phyloP scores from a whole-genome alignment of 768 basidiomycete species.

The Agaricus sinodeliciosus region DNA sequence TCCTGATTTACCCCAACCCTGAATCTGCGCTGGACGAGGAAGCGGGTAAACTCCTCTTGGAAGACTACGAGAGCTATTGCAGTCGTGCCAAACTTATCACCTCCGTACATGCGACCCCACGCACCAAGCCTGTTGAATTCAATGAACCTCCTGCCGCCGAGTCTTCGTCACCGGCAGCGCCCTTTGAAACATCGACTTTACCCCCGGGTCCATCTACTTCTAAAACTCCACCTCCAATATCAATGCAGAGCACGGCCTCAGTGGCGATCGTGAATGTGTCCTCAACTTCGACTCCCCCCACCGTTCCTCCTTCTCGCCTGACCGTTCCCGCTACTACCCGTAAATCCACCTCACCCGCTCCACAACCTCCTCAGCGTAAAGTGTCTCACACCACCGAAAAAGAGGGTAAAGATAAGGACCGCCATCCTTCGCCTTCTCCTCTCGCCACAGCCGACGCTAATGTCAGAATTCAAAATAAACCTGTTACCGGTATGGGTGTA shows the following conservation, averaged over 20 bases:
- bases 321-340: conserved; percentile 36
- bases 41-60: conserved; percentile 85
- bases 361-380: conserved; percentile 33
- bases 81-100: conserved; percentile 85
- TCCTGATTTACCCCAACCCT: conserved; percentile 94
- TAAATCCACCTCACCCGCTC: conserved; percentile 38
- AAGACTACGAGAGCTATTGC: conserved; percentile 86
- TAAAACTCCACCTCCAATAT: conserved; percentile 13
- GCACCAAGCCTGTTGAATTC: conserved; percentile 68
- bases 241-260: conserved; percentile 15
- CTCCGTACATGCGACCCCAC: conserved; percentile 84
- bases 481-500: conserved; percentile 25
- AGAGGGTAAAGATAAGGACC: conserved; percentile 43
- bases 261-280: conserved; percentile 18
- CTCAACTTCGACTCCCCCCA: conserved; percentile 19
- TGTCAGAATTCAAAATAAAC: conserved; percentile 32
- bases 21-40: conserved; percentile 96
- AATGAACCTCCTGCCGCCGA: conserved; percentile 32
- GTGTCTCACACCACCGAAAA: conserved; percentile 33
- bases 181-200: conserved; percentile 15
- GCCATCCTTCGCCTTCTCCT: conserved; percentile 63
- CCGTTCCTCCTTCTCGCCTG: conserved; percentile 21
- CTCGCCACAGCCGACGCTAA: conserved; percentile 69
- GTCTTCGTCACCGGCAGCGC: not conserved
- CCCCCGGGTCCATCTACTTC: conserved; percentile 16